A percentile compares a stretch with the other conserved stretches of the same genome.
These are phyloP conservation scores for Ustilago cynodontis DNA, from an alignment of 1,284 basidiomycete species.

Conservation along the genomic window DNA sequence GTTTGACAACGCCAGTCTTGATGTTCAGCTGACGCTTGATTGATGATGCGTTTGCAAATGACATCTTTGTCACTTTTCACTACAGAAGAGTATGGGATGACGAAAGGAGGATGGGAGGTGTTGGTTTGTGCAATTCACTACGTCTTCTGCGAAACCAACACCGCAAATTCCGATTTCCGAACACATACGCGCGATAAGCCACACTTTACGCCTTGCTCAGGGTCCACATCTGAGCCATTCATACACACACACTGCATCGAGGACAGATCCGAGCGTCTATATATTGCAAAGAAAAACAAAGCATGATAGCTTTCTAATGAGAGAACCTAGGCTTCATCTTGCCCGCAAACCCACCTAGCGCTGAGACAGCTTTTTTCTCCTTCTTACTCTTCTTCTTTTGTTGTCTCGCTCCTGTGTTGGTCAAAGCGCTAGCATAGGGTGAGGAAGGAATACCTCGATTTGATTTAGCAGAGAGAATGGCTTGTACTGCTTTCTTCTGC, in stretches of 20 bases:
- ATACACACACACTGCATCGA: no score
- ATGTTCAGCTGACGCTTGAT: constrained; percentile 57
- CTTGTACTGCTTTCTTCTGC: constrained; percentile 40
- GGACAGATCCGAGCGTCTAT: constrained; percentile 3
- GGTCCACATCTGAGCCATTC: background rate
- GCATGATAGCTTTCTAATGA: background rate
- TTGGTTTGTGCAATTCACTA: background rate
- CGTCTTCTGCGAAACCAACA: background rate
- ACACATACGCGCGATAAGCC: background rate
- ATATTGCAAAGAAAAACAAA: constrained; percentile 7
- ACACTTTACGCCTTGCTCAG: background rate
- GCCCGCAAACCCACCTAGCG: constrained; percentile 24
- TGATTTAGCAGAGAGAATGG: constrained; percentile 10
- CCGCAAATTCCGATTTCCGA: background rate
- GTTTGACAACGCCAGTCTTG: constrained; percentile 61
- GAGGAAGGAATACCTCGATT: constrained; percentile 27
- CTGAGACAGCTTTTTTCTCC: constrained; percentile 10
- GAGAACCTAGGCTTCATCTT: constrained; percentile 33
- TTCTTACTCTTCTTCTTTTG: constrained; percentile 37
- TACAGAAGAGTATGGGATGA: background rate
- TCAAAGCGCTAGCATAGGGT: constrained; percentile 38
- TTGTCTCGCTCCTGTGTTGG: constrained; percentile 5
- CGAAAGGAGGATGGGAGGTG: background rate
- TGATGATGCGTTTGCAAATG: constrained; percentile 24
- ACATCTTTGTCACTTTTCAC: constrained; percentile 13